These are phyloP conservation scores for Annulohypoxylon maeteangense DNA, from an alignment of 495 filamentous ascomycete genomes.

Conservation along the genomic window DNA sequence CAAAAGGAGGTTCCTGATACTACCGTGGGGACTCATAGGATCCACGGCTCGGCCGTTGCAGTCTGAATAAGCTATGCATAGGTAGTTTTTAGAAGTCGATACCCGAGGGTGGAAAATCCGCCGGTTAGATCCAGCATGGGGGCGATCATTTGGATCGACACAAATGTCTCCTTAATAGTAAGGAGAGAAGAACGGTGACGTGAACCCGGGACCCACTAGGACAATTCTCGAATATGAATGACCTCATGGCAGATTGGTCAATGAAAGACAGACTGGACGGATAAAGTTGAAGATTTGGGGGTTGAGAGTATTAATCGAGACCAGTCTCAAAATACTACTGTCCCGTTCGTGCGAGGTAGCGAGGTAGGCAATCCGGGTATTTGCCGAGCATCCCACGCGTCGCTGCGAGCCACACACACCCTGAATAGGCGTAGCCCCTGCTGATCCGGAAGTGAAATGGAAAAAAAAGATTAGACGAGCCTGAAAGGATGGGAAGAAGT, in stretches of 20 bases:
- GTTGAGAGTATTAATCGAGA: constrained; percentile 20
- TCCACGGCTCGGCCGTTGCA: constrained; percentile 42
- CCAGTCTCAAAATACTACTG: constrained; percentile 4
- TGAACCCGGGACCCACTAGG: constrained; percentile 30
- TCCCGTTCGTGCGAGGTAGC: constrained; percentile 45
- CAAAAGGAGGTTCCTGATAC: constrained; percentile 22
- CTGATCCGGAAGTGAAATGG: constrained; percentile 42
- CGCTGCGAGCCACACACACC: constrained; percentile 24
- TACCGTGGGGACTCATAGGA: constrained; percentile 33
- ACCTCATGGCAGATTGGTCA: constrained; percentile 33
- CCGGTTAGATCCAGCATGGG: constrained; percentile 45
- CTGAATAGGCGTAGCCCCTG: constrained; percentile 40
- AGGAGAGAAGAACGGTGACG: constrained; percentile 37
- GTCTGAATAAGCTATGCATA: constrained; percentile 48
- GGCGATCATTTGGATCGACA: constrained; percentile 43
- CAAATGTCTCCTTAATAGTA: constrained; percentile 40
- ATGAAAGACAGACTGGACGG: constrained; percentile 38
- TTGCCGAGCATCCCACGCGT: constrained; percentile 44
- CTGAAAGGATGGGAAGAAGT: constrained; percentile 18
- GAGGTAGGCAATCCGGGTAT: constrained; percentile 43
- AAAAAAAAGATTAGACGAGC: constrained; percentile 28
- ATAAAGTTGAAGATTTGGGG: constrained; percentile 34
- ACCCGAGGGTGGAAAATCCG: constrained; percentile 45
- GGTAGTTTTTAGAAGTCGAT: constrained; percentile 42
- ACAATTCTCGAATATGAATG: constrained; percentile 15